phyloP scores from a whole-genome alignment of 345 rosid genomes.

The Eutrema heterophyllum region DNA sequence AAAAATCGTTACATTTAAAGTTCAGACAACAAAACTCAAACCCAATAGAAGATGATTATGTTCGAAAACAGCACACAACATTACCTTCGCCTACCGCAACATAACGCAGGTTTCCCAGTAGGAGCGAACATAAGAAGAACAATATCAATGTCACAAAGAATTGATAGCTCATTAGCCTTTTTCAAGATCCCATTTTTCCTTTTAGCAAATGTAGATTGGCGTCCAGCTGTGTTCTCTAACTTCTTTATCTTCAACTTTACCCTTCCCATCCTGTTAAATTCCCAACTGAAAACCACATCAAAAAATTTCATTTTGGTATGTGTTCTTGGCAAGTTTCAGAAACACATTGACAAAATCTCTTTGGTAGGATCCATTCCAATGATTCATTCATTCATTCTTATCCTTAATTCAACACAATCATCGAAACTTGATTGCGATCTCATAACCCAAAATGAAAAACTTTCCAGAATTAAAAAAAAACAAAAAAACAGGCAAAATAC shows the following conservation, averaged over 20 bases:
- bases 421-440: neutral
- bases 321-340: neutral
- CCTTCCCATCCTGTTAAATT: conserved; percentile 71
- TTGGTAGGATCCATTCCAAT: neutral
- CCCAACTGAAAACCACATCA: neutral
- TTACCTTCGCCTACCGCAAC: conserved; percentile 65
- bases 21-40: neutral
- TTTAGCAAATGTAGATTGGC: conserved; percentile 76
- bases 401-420: neutral
- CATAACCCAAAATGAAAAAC: neutral
- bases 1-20: neutral
- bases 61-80: neutral
- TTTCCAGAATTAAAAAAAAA: neutral
- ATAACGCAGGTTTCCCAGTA: conserved; percentile 56
- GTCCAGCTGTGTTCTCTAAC: conserved; percentile 60
- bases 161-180: conserved; percentile 80
- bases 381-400: neutral
- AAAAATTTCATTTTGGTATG: neutral
- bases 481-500: neutral
- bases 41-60: neutral
- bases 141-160: conserved; percentile 76
- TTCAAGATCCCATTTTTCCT: conserved; percentile 76
- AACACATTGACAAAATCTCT: neutral
- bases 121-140: conserved; percentile 90
- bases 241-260: conserved; percentile 82